phyloP scores from a whole-genome alignment of 257 asterid genomes.

The Linaria vulgaris region DNA sequence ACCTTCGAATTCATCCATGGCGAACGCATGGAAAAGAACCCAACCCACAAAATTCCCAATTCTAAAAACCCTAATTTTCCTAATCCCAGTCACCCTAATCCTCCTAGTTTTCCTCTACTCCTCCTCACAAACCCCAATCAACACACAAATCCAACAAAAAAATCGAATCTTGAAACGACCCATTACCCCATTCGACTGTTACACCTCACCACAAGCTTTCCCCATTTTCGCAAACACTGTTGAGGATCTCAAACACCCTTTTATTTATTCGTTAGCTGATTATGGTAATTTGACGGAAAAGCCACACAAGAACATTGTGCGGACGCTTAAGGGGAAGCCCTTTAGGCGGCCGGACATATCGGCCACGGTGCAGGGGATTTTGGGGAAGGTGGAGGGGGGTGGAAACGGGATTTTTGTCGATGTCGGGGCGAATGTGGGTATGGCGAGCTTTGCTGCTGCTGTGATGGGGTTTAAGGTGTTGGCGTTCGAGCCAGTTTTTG shows the following conservation, averaged over 20 bases:
- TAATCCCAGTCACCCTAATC: constrained; percentile 67
- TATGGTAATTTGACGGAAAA: constrained; percentile 81
- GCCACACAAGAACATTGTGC: constrained; percentile 92
- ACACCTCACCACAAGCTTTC: constrained; percentile 71
- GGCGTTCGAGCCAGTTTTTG: constrained; percentile 97
- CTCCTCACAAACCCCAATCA: constrained; percentile 62
- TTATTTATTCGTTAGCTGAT: constrained; percentile 82
- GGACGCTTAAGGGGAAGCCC: constrained; percentile 87
- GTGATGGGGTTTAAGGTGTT: constrained; percentile 91
- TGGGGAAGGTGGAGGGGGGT: constrained; percentile 56
- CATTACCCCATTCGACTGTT: constrained; percentile 72
- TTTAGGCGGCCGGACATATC: constrained; percentile 91
- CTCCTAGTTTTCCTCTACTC: constrained; percentile 69
- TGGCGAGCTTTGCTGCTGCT: constrained; percentile 97
- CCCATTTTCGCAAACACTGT: constrained; percentile 90
- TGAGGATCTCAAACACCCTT: constrained; percentile 94
- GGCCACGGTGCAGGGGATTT: constrained; percentile 73
- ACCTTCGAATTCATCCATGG: constrained; percentile 45
- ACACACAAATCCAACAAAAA: constrained; percentile 23
- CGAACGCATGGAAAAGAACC: constrained; percentile 85
- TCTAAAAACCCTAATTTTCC: constrained; percentile 67
- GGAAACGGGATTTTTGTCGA: constrained; percentile 66
- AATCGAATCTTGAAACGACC: constrained; percentile 29
- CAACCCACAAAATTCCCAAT: constrained; percentile 59
- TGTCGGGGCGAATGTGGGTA: constrained; percentile 97